Conservation (phyloP, 352 stramenopile species). For the Phytophthora idaei region DNA sequence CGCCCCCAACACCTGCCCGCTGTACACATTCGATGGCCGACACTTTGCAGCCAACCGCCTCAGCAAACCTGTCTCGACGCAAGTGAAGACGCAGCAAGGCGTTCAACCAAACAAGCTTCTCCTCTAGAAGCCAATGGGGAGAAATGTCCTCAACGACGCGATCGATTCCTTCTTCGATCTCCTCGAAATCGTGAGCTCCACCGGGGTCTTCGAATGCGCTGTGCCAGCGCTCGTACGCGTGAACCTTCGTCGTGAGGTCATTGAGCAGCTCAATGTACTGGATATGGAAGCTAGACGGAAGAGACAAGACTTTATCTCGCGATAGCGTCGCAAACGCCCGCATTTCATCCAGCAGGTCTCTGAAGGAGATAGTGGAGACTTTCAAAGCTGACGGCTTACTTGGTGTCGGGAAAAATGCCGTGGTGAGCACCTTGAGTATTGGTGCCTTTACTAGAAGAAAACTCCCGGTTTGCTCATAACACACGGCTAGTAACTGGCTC, state of each 20-base stretch:
- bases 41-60: conserved; percentile 69
- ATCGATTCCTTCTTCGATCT: conserved; percentile 70
- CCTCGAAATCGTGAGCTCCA: conserved; percentile 50
- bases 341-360: conserved; percentile 65
- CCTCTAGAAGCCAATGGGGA: conserved; percentile 52
- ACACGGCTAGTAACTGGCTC: conserved; percentile 48
- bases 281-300: conserved; percentile 45
- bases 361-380: conserved; percentile 36
- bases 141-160: conserved; percentile 60
- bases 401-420: conserved; percentile 45
- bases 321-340: conserved; percentile 34
- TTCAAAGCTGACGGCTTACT: conserved; percentile 1
- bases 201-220: conserved; percentile 33
- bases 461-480: conserved; percentile 69
- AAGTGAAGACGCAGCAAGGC: conserved; percentile 63
- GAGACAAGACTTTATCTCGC: conserved; percentile 11
- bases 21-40: conserved; percentile 48
- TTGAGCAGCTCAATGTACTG: conserved; percentile 60
- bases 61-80: conserved; percentile 44
- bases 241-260: conserved; percentile 54
- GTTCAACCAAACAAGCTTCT: conserved; percentile 70
- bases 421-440: conserved; percentile 53
- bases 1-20: conserved; percentile 1
- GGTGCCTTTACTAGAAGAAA: conserved; percentile 59
- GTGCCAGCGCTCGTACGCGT: conserved; percentile 64